Conservation (phyloP, 208 protist species). For the Trypanosoma avium region DNA sequence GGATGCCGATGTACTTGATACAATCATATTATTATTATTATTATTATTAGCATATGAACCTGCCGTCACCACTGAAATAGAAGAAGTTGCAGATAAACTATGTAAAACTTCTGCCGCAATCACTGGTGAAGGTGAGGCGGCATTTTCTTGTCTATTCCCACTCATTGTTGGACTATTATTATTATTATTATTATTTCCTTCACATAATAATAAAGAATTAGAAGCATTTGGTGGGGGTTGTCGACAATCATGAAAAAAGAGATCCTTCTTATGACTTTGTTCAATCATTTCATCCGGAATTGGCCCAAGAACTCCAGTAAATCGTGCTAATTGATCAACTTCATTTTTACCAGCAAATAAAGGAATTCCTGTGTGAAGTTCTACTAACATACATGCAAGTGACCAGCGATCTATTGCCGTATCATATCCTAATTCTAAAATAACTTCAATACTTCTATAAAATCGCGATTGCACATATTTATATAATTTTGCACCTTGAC, state of each 20-base stretch:
- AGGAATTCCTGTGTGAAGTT: slow-evolving; percentile 97
- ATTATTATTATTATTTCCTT: neutral
- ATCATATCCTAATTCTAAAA: slow-evolving; percentile 95
- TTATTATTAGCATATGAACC: too few relatives aligned
- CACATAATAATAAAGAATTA: neutral
- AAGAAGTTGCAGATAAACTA: slow-evolving; percentile 23
- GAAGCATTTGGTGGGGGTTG: neutral
- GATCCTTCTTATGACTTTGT: slow-evolving; percentile 52
- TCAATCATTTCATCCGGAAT: slow-evolving; percentile 80
- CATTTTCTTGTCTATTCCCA: slow-evolving; percentile 1
- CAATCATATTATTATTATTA: too few relatives aligned
- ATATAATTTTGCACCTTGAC: slow-evolving; percentile 23
- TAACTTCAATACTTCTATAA: slow-evolving; percentile 97
- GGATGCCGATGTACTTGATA: too few relatives aligned
- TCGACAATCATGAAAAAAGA: slow-evolving; percentile 25
- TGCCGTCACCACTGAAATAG: slow-evolving; percentile 22
- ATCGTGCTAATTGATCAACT: slow-evolving; percentile 93
- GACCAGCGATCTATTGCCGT: slow-evolving; percentile 98
- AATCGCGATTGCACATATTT: slow-evolving; percentile 97
- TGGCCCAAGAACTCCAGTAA: slow-evolving; percentile 80
- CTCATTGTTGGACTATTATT: neutral
- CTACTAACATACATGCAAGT: slow-evolving; percentile 98
- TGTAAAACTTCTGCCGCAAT: slow-evolving; percentile 30
- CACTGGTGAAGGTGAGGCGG: slow-evolving; percentile 21
- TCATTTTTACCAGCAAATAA: slow-evolving; percentile 96